These are phyloP conservation scores for Fusarium agapanthi DNA, from an alignment of 2,329 filamentous ascomycete species.

Conservation along the genomic window DNA sequence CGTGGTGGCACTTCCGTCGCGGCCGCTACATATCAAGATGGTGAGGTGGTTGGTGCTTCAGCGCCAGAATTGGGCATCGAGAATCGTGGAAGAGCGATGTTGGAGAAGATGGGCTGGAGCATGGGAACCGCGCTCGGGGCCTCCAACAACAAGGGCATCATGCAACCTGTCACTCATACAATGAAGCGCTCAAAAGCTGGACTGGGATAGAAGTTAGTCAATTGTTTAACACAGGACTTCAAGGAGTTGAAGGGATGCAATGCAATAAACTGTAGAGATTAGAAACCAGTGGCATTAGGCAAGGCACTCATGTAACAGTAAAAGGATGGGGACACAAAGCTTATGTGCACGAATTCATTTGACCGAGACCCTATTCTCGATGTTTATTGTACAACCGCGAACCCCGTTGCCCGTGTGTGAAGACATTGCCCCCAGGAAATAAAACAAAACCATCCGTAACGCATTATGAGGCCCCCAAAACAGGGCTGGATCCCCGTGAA, in stretches of 20 bases:
- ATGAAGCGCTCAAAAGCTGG: constrained; percentile 89
- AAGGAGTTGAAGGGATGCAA: not conserved
- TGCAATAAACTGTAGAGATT: not conserved
- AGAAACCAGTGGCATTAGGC: not conserved
- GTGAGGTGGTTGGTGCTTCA: constrained; percentile 85
- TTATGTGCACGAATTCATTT: constrained; percentile 71
- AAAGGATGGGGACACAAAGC: constrained; percentile 38
- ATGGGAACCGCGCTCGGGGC: constrained; percentile 86
- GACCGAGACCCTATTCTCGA: constrained; percentile 69
- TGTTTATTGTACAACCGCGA: constrained; percentile 77
- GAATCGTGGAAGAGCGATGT: constrained; percentile 85
- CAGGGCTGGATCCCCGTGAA: constrained; percentile 50
- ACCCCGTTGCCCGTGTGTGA: constrained; percentile 73
- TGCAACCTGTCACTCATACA: constrained; percentile 85
- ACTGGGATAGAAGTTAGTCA: constrained; percentile 63
- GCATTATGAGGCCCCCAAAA: constrained; percentile 70
- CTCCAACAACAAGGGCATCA: constrained; percentile 84
- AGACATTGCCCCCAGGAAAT: constrained; percentile 74
- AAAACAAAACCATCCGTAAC: constrained; percentile 76
- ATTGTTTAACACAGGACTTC: not conserved
- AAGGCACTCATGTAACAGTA: not conserved
- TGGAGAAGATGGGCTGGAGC: constrained; percentile 98
- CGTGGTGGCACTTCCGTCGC: constrained; percentile 32
- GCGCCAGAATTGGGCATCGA: constrained; percentile 84
- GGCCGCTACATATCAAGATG: constrained; percentile 72